Base-by-base conservation (phyloP, 2,329 filamentous ascomycete genomes). In the Diplodia intermedia region DNA sequence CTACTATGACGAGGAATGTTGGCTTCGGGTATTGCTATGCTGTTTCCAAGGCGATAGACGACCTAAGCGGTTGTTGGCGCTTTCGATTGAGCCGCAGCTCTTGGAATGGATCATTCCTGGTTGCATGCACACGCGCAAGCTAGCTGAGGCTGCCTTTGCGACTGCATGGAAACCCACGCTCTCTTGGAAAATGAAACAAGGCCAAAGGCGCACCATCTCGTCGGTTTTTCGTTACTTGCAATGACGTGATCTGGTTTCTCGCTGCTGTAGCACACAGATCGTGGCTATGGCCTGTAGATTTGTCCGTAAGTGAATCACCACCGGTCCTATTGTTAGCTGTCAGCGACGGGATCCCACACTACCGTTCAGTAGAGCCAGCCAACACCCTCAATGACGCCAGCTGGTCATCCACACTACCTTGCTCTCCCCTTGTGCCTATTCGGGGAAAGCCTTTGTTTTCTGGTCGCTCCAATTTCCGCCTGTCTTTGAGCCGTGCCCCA, bases 311-410 rank as follows among this genome's bases (percentile, higher is more conserved):
- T 62, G 43, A 26, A 31, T 50, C 38, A 38, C 38, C 43, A 26
- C 7, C 7, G n/a, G 26, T 62, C 50, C 57, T 62, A 62, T 62
- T 62, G 40, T 62, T 36, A 62, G 57, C 43, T n/a, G 57, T 62
- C 57, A 62, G 57, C 43, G 33, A 26, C 43, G n/a, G 43, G 57
- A 50, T 52, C 29, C 5, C n/a, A 9, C 43, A 52, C 43, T 9
- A 50, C n/a, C 43, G 40, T 43, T 43, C 18, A 15, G 33, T 62
- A n/a, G 23, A 9, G 43, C 18, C 29, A 43, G 29, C 57, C 43
- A 62, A 26, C 57, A 52, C 29, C 56, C 50, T 43, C 29, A 29
- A 29, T 11, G 33, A 50, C 18, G 18, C 26, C 23, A 33, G 31
- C 31, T 33, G 8, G 6, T 33, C 31, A 33, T 50, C 43, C 29